These are phyloP conservation scores for Larix sibirica DNA, from an alignment of 83 land plant species.

Conservation along the genomic window DNA sequence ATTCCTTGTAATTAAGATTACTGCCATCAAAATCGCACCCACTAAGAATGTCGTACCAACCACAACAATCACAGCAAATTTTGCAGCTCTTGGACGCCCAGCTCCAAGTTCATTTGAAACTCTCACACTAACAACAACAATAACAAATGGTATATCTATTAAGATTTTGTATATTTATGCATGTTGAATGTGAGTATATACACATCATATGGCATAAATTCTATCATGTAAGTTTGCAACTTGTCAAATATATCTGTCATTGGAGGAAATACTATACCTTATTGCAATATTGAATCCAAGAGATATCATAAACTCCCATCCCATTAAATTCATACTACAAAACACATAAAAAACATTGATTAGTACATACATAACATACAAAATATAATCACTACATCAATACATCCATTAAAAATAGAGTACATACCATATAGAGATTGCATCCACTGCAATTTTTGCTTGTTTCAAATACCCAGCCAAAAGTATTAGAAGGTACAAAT, in stretches of 20 bases:
- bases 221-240: too few relatives aligned
- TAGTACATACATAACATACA: not conserved
- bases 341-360: not conserved
- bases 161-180: too few relatives aligned
- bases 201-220: too few relatives aligned
- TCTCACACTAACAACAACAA: conserved; percentile 45
- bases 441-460: not conserved
- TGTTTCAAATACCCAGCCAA: not conserved
- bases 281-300: conserved; percentile 11
- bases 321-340: not conserved
- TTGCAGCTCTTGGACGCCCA: conserved; percentile 45
- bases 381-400: too few relatives aligned
- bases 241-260: too few relatives aligned
- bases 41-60: conserved; percentile 21
- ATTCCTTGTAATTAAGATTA: conserved; percentile 16
- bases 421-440: conserved; percentile 10
- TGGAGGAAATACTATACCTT: too few relatives aligned
- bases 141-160: not conserved
- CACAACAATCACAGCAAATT: conserved; percentile 46
- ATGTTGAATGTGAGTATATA: too few relatives aligned
- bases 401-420: not conserved
- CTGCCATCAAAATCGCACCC: conserved; percentile 29
- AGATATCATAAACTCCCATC: conserved; percentile 5
- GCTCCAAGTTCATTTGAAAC: conserved; percentile 76
- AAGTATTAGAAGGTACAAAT: not conserved